A percentile compares a stretch with the other conserved stretches of the same genome.
These are phyloP conservation scores for Diplodia intermedia DNA, from an alignment of 2,329 filamentous ascomycete genomes.

Conservation along the genomic window DNA sequence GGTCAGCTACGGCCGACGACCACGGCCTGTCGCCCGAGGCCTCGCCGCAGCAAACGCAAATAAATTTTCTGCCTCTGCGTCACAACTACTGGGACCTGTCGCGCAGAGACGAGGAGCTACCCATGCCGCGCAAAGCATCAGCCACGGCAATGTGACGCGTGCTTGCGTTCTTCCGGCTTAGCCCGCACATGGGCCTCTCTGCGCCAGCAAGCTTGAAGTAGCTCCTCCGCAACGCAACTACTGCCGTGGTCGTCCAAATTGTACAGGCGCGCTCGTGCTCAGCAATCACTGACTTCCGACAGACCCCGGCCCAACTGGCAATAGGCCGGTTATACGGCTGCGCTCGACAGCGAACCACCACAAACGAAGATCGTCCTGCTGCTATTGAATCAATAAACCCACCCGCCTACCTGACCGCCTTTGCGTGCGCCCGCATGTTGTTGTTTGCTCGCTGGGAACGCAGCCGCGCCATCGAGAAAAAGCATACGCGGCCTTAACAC, in stretches of 20 bases:
- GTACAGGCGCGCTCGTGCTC: background rate
- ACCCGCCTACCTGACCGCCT: background rate
- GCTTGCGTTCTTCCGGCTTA: slow-evolving; percentile 19
- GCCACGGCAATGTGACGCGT: slow-evolving; percentile 13
- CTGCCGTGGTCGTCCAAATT: slow-evolving; percentile 8
- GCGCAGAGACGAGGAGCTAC: background rate
- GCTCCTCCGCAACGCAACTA: slow-evolving; percentile 15
- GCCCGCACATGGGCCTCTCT: slow-evolving; percentile 12
- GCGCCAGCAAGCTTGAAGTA: slow-evolving; percentile 15
- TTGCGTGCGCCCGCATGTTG: background rate
- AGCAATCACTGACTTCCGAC: slow-evolving; percentile 7
- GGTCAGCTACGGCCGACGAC: slow-evolving; percentile 22
- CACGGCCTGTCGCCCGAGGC: slow-evolving; percentile 14
- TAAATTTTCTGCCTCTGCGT: background rate
- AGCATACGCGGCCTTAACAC: slow-evolving; percentile 25
- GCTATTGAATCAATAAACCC: slow-evolving; percentile 14
- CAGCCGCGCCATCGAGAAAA: slow-evolving; percentile 11
- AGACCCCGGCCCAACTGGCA: background rate
- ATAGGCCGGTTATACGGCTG: background rate
- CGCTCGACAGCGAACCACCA: background rate
- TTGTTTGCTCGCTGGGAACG: slow-evolving; percentile 6
- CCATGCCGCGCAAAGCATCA: slow-evolving; percentile 7
- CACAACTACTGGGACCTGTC: background rate
- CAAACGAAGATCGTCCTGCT: background rate
- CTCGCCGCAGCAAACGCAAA: background rate